Conservation (phyloP, 2,329 filamentous ascomycete species). For the Colletotrichum trifolii region DNA sequence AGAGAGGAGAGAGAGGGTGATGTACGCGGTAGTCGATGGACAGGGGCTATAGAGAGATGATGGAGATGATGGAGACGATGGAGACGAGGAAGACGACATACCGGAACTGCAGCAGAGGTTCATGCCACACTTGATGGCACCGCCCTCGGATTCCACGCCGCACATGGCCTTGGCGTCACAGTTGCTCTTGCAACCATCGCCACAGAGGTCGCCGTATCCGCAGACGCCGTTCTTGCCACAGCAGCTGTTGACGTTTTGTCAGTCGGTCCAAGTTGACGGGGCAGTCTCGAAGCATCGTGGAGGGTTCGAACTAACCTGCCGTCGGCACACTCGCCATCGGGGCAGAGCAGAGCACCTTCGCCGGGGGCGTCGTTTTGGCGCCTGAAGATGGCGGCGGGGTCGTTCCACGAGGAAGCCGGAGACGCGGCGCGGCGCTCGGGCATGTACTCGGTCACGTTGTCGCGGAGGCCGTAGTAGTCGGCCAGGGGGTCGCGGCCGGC, state of each 20-base stretch:
- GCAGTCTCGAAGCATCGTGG: no score
- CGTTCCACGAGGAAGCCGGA: no score
- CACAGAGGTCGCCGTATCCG: background rate
- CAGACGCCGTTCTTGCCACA: background rate
- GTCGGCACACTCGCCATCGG: no score
- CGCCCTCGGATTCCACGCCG: slow-evolving; percentile 39
- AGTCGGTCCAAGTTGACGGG: no score
- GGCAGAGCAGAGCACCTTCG: no score
- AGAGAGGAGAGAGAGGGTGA: no score
- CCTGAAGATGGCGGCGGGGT: no score
- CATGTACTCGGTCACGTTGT: slow-evolving; percentile 5
- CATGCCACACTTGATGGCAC: slow-evolving; percentile 41
- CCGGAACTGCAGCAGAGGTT: slow-evolving; percentile 43
- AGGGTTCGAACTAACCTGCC: no score
- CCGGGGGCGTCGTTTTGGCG: no score
- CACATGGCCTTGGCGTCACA: slow-evolving; percentile 46
- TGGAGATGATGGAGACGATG: no score
- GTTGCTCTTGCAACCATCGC: slow-evolving; percentile 7
- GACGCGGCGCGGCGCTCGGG: background rate
- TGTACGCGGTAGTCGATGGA: no score
- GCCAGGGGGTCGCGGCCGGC: background rate
- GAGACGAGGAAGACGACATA: background rate
- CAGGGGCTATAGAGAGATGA: no score
- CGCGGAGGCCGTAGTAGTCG: background rate
- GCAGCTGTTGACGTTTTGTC: background rate